Evolutionary conservation across 2,329 filamentous ascomycete genomes (phyloP), one percentile per base, ranked within the genome.

Genomic region (Nemania serpens): DNA sequence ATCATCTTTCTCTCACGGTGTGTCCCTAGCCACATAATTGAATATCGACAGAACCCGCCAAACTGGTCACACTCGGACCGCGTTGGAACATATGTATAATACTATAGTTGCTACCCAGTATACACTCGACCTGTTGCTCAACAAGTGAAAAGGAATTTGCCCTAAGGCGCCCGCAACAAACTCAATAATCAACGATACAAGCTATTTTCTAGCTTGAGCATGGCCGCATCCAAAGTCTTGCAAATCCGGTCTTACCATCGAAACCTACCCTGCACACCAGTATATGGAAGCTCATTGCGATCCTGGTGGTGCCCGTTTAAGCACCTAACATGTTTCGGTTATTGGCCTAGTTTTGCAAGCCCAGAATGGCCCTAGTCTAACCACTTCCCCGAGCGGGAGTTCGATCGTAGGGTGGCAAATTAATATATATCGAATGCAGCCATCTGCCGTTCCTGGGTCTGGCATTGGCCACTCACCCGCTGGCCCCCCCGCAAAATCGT

Each of bases 341-440:
- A 36, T 10, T 12, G 49, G 54, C 54, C 49, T 50, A 49, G 49
- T 55, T 60, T 64, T 53, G 42, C 53, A 56, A 48, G 25, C 50
- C 39, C 59, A 52, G 55, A 41, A 55, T 25, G 51, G 45, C 3
- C 25, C 25, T 29, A 50, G 39, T 48, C 36, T 39, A 39, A 39
- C 15, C 53, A 48, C 47, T 46, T 56, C 52, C 29, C 46, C 22
- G 29, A 33, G 34, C 51, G 43, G 34, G 47, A 58, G 55, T 48
- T 41, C 61, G 61, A 64, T 61, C 61, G 36, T 18, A 53, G 56
- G 62, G 62, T 64, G 62, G 62, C 52, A 54, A 60, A 58, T 64
- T 64, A 59, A 64, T 62, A 29, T 64, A 43, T 58, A 51, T 55
- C 46, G 34, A 53, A 58, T 64, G 54, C 55, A 52, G 51, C 54